Evolutionary conservation across 352 stramenopile genomes (phyloP).

Genomic region (Pseudoperonospora humuli): DNA sequence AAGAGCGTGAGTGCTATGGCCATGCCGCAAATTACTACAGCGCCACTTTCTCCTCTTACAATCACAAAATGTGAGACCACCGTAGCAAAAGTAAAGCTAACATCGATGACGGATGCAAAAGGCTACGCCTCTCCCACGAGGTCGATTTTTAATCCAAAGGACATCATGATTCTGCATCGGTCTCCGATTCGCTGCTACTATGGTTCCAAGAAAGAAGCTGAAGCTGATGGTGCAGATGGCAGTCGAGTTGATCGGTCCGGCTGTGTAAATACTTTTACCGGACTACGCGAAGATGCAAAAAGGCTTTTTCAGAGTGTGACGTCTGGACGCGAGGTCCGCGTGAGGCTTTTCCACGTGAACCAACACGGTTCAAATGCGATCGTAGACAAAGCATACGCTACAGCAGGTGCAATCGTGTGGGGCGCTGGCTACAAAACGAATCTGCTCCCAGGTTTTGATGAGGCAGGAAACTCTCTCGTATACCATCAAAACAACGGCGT

Average conservation of each 20-base stretch:
- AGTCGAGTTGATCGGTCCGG: too few relatives aligned
- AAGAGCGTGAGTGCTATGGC: too few relatives aligned
- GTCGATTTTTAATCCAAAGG: too few relatives aligned
- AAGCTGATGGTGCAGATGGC: too few relatives aligned
- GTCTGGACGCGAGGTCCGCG: constrained; percentile 44
- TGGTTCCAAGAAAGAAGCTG: constrained; percentile 62
- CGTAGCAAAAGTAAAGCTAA: too few relatives aligned
- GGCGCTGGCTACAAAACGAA: constrained; percentile 72
- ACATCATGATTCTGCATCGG: too few relatives aligned
- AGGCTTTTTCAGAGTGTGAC: constrained; percentile 57
- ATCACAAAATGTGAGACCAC: too few relatives aligned
- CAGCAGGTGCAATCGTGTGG: constrained; percentile 83
- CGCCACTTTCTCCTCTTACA: too few relatives aligned
- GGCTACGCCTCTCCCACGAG: too few relatives aligned
- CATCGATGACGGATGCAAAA: too few relatives aligned
- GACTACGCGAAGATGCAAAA: constrained; percentile 79
- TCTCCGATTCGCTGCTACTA: constrained; percentile 78
- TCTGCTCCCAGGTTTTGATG: constrained; percentile 43
- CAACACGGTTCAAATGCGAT: constrained; percentile 44
- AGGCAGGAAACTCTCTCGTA: constrained; percentile 29
- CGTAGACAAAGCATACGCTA: constrained; percentile 55
- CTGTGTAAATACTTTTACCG: constrained; percentile 82
- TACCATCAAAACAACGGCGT: constrained; percentile 55
- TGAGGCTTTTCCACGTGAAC: constrained; percentile 74
- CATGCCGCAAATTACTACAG: too few relatives aligned